Evolutionary conservation across 1,284 basidiomycete genomes (phyloP).

Genomic region (Pyrrhoderma lamaoense): DNA sequence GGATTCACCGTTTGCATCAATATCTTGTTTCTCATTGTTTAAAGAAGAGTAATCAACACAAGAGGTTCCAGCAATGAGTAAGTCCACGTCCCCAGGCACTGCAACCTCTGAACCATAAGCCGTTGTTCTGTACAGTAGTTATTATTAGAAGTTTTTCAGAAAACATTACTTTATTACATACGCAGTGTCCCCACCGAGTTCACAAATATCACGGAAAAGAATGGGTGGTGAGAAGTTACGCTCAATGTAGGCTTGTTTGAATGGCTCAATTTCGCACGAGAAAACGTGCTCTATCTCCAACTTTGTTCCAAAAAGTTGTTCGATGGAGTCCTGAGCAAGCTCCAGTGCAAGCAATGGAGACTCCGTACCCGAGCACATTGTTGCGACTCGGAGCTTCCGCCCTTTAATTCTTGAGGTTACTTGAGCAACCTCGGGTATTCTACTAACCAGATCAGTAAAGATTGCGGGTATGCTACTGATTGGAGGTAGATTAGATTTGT

Average conservation of each 20-base stretch:
- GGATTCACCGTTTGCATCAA: conserved; percentile 83
- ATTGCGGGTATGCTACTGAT: conserved; percentile 78
- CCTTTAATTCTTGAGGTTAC: conserved; percentile 70
- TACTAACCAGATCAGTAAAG: conserved; percentile 76
- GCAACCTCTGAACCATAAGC: conserved; percentile 84
- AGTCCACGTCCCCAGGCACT: conserved; percentile 87
- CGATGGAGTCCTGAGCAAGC: conserved; percentile 70
- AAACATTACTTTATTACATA: conserved; percentile 32
- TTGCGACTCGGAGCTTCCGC: conserved; percentile 85
- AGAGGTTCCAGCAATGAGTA: conserved; percentile 88
- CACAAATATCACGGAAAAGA: conserved; percentile 91
- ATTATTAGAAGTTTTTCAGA: conserved; percentile 18
- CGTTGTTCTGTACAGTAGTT: conserved; percentile 54
- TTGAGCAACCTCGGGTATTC: conserved; percentile 59
- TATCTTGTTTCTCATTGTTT: conserved; percentile 88
- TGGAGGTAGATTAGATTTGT: conserved; percentile 67
- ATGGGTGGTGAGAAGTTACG: conserved; percentile 89
- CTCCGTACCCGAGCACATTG: conserved; percentile 97
- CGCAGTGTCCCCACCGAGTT: conserved; percentile 74
- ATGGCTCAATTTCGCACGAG: conserved; percentile 96
- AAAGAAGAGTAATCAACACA: conserved; percentile 96
- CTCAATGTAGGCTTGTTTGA: conserved; percentile 98
- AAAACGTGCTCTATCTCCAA: conserved; percentile 88
- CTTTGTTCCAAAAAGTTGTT: conserved; percentile 58
- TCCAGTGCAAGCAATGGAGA: conserved; percentile 88